Evolutionary conservation across 2,329 filamentous ascomycete genomes (phyloP), one percentile per base, ranked within the genome.

Genomic region (Trichoderma cornu-damae): DNA sequence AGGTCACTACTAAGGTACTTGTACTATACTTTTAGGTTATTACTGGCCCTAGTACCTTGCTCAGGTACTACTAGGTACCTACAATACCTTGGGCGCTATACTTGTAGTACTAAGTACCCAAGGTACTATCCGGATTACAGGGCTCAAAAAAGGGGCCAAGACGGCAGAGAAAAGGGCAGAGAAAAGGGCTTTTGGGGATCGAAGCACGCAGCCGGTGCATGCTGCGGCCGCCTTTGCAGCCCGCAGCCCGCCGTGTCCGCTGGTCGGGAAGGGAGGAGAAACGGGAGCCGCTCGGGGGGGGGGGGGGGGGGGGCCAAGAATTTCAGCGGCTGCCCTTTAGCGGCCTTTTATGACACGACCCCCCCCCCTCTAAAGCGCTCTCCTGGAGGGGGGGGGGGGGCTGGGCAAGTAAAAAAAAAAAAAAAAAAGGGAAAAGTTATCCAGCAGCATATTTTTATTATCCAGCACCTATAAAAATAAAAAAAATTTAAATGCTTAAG

Each of bases 161-260:
- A 40, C 8, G n/a, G 18, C 14, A 22, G 26, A 32, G 12, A 34
- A 35, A 46, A 35, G 8, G 24, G 24, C 26, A 22, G 26, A 22
- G n/a, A n/a, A 51, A 32, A 38, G 14, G 46, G 32, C 16, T 18
- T 22, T 35, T 35, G n/a, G 18, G 26, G 14, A 9, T 16, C 8
- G n/a, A 51, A 59, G 61, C 67, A 68, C 66, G 66, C 60, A 62
- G 65, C 63, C 67, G 58, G 64, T 70, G 69, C 68, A 67, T 68
- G 59, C 70, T 73, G 71, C 71, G 71, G 71, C 71, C 71, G 64
- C 59, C 64, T 70, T 70, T 73, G 70, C 69, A 68, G 66, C 71
- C 69, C 57, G 51, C 57, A 56, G 52, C 51, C 57, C 43, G 57
- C 67, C 57, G 51, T 30, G 28, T 6, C 28, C 28, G 9, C 28